phyloP scores from a whole-genome alignment of 2,329 filamentous ascomycete genomes.

The Tolypocladium paradoxum region DNA sequence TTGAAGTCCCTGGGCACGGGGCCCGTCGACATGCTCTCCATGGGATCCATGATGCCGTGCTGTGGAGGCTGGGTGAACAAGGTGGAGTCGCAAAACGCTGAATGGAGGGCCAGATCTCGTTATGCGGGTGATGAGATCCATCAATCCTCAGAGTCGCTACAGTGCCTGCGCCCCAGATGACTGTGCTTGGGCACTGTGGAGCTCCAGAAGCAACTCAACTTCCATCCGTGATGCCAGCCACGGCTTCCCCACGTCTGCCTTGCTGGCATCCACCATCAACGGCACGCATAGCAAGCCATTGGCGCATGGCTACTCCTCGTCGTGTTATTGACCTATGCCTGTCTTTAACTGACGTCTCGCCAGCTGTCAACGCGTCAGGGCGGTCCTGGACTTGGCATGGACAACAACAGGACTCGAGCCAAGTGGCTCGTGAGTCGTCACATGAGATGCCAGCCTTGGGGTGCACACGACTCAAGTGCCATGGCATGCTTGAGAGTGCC shows the following conservation, averaged over 20 bases:
- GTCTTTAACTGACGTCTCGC: too few species aligned
- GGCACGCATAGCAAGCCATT: too few species aligned
- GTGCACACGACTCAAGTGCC: too few species aligned
- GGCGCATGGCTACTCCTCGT: too few species aligned
- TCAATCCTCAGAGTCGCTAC: not conserved
- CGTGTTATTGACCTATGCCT: too few species aligned
- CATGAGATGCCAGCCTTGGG: too few species aligned
- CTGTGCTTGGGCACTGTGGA: not conserved
- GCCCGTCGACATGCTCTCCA: constrained; percentile 25
- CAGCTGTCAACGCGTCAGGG: too few species aligned
- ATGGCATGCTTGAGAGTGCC: not conserved
- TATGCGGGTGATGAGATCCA: not conserved
- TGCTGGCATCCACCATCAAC: not conserved
- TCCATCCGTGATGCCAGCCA: not conserved
- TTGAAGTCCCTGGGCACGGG: constrained; percentile 46
- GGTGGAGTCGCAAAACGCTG: not conserved
- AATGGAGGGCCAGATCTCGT: not conserved
- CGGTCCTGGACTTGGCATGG: not conserved
- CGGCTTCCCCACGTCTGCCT: not conserved
- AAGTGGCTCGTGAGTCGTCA: not conserved
- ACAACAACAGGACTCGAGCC: not conserved
- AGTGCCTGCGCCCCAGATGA: not conserved
- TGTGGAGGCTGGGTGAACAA: not conserved
- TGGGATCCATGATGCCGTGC: constrained; percentile 24
- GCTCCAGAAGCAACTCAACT: not conserved